Evolutionary conservation across 345 rosid species (phyloP).

Genomic region (Aquilaria yunnanensis): DNA sequence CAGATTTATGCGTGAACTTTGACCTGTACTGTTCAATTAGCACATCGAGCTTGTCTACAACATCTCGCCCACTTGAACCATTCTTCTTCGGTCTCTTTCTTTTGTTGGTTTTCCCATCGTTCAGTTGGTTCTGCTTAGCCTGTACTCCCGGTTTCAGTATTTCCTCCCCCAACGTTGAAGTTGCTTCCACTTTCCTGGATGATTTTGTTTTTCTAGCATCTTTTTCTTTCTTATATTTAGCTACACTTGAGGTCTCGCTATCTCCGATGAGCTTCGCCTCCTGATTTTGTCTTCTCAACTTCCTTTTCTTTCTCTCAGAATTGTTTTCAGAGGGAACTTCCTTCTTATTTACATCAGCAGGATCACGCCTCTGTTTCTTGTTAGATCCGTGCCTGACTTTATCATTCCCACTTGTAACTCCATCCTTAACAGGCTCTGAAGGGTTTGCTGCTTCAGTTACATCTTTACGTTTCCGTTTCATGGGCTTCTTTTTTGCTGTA

Average conservation of each 20-base stretch:
- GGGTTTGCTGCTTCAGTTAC: constrained; percentile 21
- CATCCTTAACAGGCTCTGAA: constrained; percentile 16
- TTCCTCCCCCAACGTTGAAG: constrained; percentile 33
- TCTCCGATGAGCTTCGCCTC: constrained; percentile 16
- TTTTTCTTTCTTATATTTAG: constrained; percentile 15
- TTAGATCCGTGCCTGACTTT: constrained; percentile 12
- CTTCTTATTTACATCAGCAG: constrained; percentile 20
- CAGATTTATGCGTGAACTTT: constrained; percentile 53
- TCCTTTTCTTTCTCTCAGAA: constrained; percentile 9
- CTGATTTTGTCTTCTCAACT: constrained; percentile 19
- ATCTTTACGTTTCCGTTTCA: constrained; percentile 40
- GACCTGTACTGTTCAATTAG: constrained; percentile 60
- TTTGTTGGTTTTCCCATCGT: constrained; percentile 22
- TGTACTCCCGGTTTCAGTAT: constrained; percentile 15
- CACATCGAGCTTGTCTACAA: constrained; percentile 57
- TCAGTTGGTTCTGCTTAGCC: constrained; percentile 14
- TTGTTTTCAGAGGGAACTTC: constrained; percentile 15
- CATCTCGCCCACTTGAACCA: constrained; percentile 40
- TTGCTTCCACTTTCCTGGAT: constrained; percentile 16
- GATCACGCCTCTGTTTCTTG: constrained; percentile 34
- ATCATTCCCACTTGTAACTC: constrained; percentile 13
- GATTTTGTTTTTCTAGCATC: constrained; percentile 13
- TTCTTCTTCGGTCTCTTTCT: constrained; percentile 44
- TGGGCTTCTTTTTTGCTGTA: constrained; percentile 20
- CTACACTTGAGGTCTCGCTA: constrained; percentile 18